Evolutionary conservation across 2,329 filamentous ascomycete genomes (phyloP).

Genomic region (Chrysosporium queenslandicum): DNA sequence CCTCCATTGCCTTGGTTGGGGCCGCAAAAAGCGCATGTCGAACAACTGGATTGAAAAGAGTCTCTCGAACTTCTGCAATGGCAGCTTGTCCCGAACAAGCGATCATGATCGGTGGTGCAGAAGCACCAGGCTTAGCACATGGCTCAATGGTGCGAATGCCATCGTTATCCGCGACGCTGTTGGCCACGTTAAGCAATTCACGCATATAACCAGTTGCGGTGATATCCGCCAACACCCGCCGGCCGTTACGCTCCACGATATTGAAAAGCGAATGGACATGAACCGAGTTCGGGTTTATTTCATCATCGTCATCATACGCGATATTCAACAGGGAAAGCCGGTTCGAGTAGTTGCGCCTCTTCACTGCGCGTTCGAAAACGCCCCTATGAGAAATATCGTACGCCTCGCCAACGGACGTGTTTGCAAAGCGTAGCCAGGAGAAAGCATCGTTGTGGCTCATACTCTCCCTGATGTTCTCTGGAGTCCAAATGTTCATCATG

Average conservation of each 20-base stretch:
- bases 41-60: constrained; percentile 67
- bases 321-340: constrained; percentile 58
- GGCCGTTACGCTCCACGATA: constrained; percentile 61
- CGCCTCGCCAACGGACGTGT: constrained; percentile 63
- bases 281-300: constrained; percentile 51
- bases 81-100: constrained; percentile 59
- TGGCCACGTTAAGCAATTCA: constrained; percentile 69
- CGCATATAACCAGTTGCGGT: constrained; percentile 62
- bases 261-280: constrained; percentile 73
- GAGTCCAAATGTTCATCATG: constrained; percentile 82
- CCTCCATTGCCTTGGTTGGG: constrained; percentile 53
- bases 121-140: constrained; percentile 64
- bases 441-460: constrained; percentile 53
- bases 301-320: constrained; percentile 56
- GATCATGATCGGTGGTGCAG: constrained; percentile 77
- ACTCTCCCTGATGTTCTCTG: constrained; percentile 63
- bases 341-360: constrained; percentile 43
- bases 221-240: constrained; percentile 56
- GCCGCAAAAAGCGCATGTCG: constrained; percentile 64
- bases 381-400: constrained; percentile 59
- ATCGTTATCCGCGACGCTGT: constrained; percentile 53
- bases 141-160: constrained; percentile 72
- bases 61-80: constrained; percentile 53
- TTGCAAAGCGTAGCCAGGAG: constrained; percentile 81
- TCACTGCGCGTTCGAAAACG: constrained; percentile 62